phyloP scores from a whole-genome alignment of 1,139 yeast species.

The Yamadazyma epiphylla region DNA sequence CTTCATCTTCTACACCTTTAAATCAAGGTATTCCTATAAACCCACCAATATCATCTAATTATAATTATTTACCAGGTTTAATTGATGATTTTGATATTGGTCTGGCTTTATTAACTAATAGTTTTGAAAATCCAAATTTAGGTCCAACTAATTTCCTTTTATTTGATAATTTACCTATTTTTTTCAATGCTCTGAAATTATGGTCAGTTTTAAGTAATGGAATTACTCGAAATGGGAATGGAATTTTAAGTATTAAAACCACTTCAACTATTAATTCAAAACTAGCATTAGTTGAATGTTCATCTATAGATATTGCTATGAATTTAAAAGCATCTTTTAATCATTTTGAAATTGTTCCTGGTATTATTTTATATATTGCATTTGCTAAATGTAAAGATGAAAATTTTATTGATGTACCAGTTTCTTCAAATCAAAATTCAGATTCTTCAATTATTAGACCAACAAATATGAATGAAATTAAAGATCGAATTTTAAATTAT shows the following conservation, averaged over 20 bases:
- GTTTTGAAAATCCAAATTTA: slow-evolving; percentile 62
- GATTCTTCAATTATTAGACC: slow-evolving; percentile 13
- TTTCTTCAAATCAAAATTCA: background rate
- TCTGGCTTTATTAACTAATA: slow-evolving; percentile 45
- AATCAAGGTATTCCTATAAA: background rate
- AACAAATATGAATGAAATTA: slow-evolving; percentile 23
- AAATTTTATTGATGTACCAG: background rate
- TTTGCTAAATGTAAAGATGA: slow-evolving; percentile 56
- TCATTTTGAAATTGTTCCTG: slow-evolving; percentile 79
- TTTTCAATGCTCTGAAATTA: slow-evolving; percentile 33
- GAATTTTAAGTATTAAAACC: slow-evolving; percentile 49
- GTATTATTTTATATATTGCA: slow-evolving; percentile 59
- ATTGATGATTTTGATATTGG: slow-evolving; percentile 56
- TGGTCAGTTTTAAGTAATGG: slow-evolving; percentile 30
- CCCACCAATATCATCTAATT: too few species aligned
- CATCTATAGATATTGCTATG: slow-evolving; percentile 69
- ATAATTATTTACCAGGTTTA: slow-evolving; percentile 25
- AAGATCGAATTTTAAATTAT: slow-evolving; percentile 19
- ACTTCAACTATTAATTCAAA: slow-evolving; percentile 33
- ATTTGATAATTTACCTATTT: slow-evolving; percentile 69
- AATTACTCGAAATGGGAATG: slow-evolving; percentile 20
- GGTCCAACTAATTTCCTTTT: slow-evolving; percentile 78
- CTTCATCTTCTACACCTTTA: slow-evolving; percentile 3
- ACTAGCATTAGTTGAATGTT: slow-evolving; percentile 71
- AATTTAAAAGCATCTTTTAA: slow-evolving; percentile 71